Percentiles rank a stretch among this genome's conserved stretches.
Evolutionary conservation across 768 basidiomycete species (phyloP).

Genomic region (Auriscalpium microsporum): DNA sequence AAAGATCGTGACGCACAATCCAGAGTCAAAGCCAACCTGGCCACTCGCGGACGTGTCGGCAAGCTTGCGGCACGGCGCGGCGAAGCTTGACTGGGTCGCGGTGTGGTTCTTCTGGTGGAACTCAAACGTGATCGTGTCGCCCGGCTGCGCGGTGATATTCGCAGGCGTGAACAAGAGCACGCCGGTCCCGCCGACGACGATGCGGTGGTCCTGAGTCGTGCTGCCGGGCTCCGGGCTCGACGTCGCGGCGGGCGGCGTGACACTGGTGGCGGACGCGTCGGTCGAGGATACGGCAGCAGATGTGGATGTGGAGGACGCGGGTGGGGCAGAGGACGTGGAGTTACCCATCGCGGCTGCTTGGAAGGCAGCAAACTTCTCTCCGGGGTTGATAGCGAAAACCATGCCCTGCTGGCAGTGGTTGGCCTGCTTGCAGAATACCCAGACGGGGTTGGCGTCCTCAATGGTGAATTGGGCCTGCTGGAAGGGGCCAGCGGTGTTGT

Average conservation of each 20-base stretch:
- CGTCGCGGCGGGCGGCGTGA: conserved; percentile 19
- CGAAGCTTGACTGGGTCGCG: conserved; percentile 29
- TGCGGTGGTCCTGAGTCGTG: conserved; percentile 23
- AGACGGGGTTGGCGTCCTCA: conserved; percentile 36
- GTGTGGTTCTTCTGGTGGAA: conserved; percentile 35
- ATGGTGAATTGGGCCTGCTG: conserved; percentile 37
- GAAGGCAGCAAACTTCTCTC: conserved; percentile 45
- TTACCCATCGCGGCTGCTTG: conserved; percentile 39
- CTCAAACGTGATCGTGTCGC: conserved; percentile 33
- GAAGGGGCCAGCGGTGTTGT: conserved; percentile 33
- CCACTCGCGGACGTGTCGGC: conserved; percentile 36
- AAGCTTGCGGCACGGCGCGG: conserved; percentile 29
- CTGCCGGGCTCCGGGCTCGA: conserved; percentile 4
- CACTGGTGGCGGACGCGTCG: conserved; percentile 23
- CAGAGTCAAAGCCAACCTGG: conserved; percentile 32
- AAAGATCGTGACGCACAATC: conserved; percentile 23
- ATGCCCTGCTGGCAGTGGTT: conserved; percentile 52
- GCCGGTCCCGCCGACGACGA: conserved; percentile 23
- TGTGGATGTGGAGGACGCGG: conserved; percentile 2
- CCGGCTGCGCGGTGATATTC: conserved; percentile 27
- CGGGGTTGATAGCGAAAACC: conserved; percentile 62
- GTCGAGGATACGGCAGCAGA: conserved; percentile 15
- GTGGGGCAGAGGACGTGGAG: conserved; percentile 11
- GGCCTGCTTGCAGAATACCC: conserved; percentile 52
- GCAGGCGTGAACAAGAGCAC: conserved; percentile 23